phyloP scores from a whole-genome alignment of 805 yeast species.

The Wickerhamiella galacta region DNA sequence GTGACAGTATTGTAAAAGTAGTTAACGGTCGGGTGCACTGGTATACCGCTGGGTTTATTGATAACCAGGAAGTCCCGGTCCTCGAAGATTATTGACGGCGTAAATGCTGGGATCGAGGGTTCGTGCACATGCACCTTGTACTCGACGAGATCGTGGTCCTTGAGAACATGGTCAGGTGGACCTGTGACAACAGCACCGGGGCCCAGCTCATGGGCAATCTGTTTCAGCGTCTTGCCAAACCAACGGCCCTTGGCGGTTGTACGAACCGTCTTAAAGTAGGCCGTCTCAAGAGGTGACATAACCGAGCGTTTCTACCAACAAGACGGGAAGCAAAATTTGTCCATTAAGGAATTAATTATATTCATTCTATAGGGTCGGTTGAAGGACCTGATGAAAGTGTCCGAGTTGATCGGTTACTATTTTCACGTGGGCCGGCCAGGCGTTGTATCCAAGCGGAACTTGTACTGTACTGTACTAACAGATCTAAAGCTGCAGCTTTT shows the following conservation, averaged over 20 bases:
- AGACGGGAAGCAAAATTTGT: no score
- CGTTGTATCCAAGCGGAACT: no score
- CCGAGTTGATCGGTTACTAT: conserved; percentile 3
- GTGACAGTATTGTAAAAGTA: conserved; percentile 43
- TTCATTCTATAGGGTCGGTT: conserved; percentile 2
- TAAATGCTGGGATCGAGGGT: conserved; percentile 48
- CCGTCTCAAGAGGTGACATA: background rate
- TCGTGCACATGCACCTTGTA: conserved; percentile 80
- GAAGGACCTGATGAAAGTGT: conserved; percentile 1
- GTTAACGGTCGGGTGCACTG: conserved; percentile 86
- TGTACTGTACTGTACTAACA: background rate
- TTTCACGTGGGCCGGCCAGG: background rate
- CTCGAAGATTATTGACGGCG: conserved; percentile 47
- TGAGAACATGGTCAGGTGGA: conserved; percentile 26
- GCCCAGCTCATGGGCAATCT: conserved; percentile 11
- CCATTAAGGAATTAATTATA: no score
- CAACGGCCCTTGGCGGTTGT: conserved; percentile 16
- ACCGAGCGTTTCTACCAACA: no score
- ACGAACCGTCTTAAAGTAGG: conserved; percentile 11
- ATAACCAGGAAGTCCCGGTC: conserved; percentile 59
- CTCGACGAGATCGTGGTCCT: conserved; percentile 67
- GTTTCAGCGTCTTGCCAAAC: conserved; percentile 10
- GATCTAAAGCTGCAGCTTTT: conserved; percentile 24
- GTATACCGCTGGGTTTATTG: conserved; percentile 86
- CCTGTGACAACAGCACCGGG: conserved; percentile 6